Conservation (phyloP, 2,329 filamentous ascomycete genomes). For the Lachnellula arida region DNA sequence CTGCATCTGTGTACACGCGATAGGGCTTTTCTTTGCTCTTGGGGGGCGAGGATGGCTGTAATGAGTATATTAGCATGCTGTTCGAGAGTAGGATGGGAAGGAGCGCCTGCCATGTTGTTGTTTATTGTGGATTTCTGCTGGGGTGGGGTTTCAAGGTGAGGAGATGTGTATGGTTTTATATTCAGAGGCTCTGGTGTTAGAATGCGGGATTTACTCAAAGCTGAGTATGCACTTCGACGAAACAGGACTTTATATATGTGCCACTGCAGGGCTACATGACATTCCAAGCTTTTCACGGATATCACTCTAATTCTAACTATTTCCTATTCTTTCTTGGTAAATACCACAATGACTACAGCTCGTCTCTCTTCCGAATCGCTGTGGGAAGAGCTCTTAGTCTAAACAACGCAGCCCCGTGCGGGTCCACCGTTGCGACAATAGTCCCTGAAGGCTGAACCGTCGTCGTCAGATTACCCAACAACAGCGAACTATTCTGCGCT, state of each 20-base stretch:
- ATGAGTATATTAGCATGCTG: background rate
- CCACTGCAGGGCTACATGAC: too few relatives aligned
- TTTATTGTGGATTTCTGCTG: too few relatives aligned
- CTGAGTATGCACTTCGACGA: too few relatives aligned
- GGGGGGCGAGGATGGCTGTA: background rate
- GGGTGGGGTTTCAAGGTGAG: too few relatives aligned
- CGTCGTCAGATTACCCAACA: constrained; percentile 43
- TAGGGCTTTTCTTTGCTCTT: background rate
- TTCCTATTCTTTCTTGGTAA: background rate
- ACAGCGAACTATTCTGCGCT: constrained; percentile 36
- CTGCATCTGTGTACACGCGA: background rate
- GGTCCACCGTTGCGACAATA: constrained; percentile 39
- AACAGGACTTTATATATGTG: too few relatives aligned
- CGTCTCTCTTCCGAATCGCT: constrained; percentile 37
- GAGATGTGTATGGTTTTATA: too few relatives aligned
- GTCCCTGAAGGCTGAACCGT: constrained; percentile 40
- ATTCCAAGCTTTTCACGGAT: too few relatives aligned
- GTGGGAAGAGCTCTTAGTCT: constrained; percentile 37
- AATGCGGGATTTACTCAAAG: too few relatives aligned
- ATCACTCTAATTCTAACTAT: background rate
- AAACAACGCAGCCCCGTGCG: constrained; percentile 48
- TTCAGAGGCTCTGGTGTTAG: too few relatives aligned
- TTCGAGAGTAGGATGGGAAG: too few relatives aligned
- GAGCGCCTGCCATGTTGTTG: background rate
- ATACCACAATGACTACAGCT: constrained; percentile 32